A percentile compares a stretch with the other conserved stretches of the same genome.
Evolutionary conservation across 257 asterid species (phyloP).

Genomic region (Eustoma russellianum): DNA sequence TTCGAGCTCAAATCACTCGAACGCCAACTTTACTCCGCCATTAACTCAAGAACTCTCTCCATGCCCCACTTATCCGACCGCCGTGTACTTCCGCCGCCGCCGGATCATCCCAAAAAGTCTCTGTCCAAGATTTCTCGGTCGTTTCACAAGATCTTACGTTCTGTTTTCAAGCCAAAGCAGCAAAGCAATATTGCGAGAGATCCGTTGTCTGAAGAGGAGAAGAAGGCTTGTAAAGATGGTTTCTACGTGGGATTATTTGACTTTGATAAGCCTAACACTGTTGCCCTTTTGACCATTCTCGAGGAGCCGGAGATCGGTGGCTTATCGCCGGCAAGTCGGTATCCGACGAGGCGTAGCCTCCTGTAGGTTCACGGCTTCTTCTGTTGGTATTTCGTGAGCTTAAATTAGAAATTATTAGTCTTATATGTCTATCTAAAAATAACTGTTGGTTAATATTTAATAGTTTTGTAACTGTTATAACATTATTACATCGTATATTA

Average conservation of each 20-base stretch:
- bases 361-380: conserved; percentile 27
- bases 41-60: conserved; percentile 44
- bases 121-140: conserved; percentile 42
- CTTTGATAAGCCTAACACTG: conserved; percentile 20
- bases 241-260: conserved; percentile 5
- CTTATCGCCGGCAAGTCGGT: conserved; percentile 46
- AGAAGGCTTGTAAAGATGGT: conserved; percentile 8
- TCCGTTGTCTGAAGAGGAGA: conserved; percentile 1
- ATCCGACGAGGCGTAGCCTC: conserved; percentile 40
- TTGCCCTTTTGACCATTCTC: conserved; percentile 43
- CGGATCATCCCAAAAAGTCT: conserved; percentile 18
- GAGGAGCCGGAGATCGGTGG: conserved; percentile 40
- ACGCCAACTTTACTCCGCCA: conserved; percentile 54
- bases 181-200: not conserved
- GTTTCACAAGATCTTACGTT: conserved; percentile 36
- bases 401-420: not conserved
- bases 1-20: conserved; percentile 50
- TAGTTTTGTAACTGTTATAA: too few relatives aligned
- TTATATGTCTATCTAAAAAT: too few relatives aligned
- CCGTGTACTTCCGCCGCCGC: conserved; percentile 13
- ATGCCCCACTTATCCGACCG: conserved; percentile 64
- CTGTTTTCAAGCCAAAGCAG: conserved; percentile 36
- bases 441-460: too few relatives aligned
- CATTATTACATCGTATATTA: too few relatives aligned
- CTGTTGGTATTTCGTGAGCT: conserved; percentile 51